phyloP scores from a whole-genome alignment of 2,329 filamentous ascomycete species.

The Bisporella sp. region DNA sequence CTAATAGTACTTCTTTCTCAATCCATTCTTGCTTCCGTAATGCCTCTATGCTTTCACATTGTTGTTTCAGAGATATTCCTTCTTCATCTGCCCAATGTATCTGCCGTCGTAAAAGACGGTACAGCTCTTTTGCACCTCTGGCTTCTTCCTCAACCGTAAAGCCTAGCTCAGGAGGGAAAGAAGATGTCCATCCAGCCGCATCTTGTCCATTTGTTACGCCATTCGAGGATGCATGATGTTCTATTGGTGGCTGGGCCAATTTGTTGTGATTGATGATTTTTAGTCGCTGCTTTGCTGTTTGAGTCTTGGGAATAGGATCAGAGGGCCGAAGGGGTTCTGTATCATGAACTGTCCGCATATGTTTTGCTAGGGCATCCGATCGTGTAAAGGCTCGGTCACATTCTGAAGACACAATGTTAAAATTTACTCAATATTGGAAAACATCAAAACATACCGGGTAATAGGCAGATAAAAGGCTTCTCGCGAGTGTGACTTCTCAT shows the following conservation, averaged over 20 bases:
- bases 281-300: conserved; percentile 35
- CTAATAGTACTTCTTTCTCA: conserved; percentile 72
- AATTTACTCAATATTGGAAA: conserved; percentile 2
- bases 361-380: conserved; percentile 92
- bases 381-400: conserved; percentile 95
- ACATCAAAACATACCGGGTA: conserved; percentile 61
- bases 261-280: conserved; percentile 60
- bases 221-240: conserved; percentile 46
- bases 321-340: conserved; percentile 84
- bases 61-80: conserved; percentile 52
- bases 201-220: conserved; percentile 13
- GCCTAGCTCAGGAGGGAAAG: conserved; percentile 39
- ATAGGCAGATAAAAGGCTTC: conserved; percentile 94
- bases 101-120: conserved; percentile 54
- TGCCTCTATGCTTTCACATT: conserved; percentile 61
- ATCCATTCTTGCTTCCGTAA: conserved; percentile 66
- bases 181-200: conserved; percentile 24
- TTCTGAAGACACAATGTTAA: conserved; percentile 47
- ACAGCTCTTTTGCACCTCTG: conserved; percentile 57
- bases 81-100: conserved; percentile 67
- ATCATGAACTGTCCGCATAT: conserved; percentile 98
- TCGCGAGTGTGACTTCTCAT: conserved; percentile 97
- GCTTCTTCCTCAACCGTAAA: conserved; percentile 61
- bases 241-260: conserved; percentile 42
- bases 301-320: conserved; percentile 66